A percentile compares a stretch with the other conserved stretches of the same genome.
phyloP scores from a whole-genome alignment of 192 early-diverging fungal species.

The Cetraspora pellucida region DNA sequence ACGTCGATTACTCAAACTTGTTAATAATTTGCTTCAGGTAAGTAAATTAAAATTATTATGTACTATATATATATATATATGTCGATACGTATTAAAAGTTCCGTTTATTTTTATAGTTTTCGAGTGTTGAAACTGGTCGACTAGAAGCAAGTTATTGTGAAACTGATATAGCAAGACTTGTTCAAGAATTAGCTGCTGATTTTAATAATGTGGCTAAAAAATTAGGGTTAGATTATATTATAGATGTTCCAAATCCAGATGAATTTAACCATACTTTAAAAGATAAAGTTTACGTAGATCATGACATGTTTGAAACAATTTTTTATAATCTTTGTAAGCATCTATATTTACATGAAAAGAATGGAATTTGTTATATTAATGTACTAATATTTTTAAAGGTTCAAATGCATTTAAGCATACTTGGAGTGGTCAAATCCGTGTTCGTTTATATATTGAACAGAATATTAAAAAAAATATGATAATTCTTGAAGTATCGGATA shows the following conservation, averaged over 20 bases:
- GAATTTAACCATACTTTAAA: not conserved
- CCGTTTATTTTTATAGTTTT: not conserved
- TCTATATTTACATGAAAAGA: not conserved
- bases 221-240: slow-evolving; percentile 44
- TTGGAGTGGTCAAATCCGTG: slow-evolving; percentile 47
- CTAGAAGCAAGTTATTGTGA: slow-evolving; percentile 48
- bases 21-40: slow-evolving; percentile 58
- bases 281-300: slow-evolving; percentile 8
- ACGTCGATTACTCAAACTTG: slow-evolving; percentile 54
- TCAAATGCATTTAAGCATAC: slow-evolving; percentile 56
- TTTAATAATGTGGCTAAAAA: slow-evolving; percentile 45
- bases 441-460: slow-evolving; percentile 51
- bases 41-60: too few relatives aligned
- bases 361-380: not conserved
- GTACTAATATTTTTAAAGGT: not conserved
- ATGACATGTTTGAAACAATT: slow-evolving; percentile 26
- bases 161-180: slow-evolving; percentile 51
- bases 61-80: not conserved
- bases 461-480: slow-evolving; percentile 41
- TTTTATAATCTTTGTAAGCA: slow-evolving; percentile 30
- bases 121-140: not conserved
- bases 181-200: slow-evolving; percentile 49
- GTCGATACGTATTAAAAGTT: not conserved
- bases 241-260: slow-evolving; percentile 33
- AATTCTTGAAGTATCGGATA: slow-evolving; percentile 39